Evolutionary conservation across 768 basidiomycete genomes (phyloP).

Genomic region (Phlebiopsis flavidoalba): DNA sequence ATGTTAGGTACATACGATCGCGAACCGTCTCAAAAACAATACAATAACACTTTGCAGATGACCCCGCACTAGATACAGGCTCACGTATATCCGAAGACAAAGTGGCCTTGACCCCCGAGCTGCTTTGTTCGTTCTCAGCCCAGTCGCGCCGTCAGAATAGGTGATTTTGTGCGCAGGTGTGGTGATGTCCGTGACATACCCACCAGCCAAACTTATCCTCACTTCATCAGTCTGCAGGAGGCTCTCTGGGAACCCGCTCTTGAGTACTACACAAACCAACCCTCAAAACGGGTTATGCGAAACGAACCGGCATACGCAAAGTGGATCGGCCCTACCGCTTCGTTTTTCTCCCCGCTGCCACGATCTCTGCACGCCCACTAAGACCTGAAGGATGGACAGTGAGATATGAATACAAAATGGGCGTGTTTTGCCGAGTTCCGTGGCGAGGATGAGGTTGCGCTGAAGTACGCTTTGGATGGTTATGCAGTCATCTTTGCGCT

Average conservation of each 20-base stretch:
- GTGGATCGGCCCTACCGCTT: constrained; percentile 43
- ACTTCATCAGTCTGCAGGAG: constrained; percentile 73
- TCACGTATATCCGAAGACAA: constrained; percentile 84
- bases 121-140: constrained; percentile 90
- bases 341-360: constrained; percentile 41
- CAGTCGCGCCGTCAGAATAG: constrained; percentile 83
- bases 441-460: constrained; percentile 85
- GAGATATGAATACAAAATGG: constrained; percentile 96
- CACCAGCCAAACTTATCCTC: not conserved
- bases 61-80: constrained; percentile 76
- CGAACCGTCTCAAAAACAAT: not conserved
- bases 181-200: not conserved
- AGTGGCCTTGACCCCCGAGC: constrained; percentile 89
- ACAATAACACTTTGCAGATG: constrained; percentile 46
- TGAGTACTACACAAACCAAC: constrained; percentile 90
- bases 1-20: constrained; percentile 66
- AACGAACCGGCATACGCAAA: constrained; percentile 76
- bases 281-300: constrained; percentile 83
- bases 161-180: constrained; percentile 84
- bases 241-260: constrained; percentile 85
- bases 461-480: constrained; percentile 57
- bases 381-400: constrained; percentile 92
- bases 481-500: constrained; percentile 5
- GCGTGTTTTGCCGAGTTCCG: constrained; percentile 95
- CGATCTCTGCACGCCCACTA: constrained; percentile 51